These are phyloP conservation scores for Penicillium cataractarum DNA, from an alignment of 495 filamentous ascomycete species.

Conservation along the genomic window DNA sequence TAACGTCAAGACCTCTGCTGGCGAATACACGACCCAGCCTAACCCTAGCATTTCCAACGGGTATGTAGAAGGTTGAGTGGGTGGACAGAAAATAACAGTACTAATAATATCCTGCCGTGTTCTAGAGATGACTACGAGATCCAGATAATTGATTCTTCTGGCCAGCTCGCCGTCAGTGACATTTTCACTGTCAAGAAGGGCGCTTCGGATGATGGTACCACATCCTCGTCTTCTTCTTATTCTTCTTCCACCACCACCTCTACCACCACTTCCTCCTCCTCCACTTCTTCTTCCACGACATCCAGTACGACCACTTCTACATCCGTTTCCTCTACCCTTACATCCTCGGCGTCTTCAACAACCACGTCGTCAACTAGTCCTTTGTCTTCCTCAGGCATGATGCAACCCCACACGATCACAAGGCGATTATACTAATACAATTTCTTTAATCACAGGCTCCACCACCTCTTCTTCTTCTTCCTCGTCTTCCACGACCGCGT, in stretches of 20 bases:
- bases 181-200: constrained; percentile 20
- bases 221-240: constrained; percentile 14
- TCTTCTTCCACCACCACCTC: constrained; percentile 8
- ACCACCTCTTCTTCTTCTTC: background rate
- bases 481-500: background rate
- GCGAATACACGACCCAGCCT: constrained; percentile 21
- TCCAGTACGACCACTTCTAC: constrained; percentile 15
- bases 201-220: constrained; percentile 20
- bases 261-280: constrained; percentile 8
- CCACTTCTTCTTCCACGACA: constrained; percentile 13
- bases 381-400: constrained; percentile 23
- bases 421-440: constrained; percentile 1
- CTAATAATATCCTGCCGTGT: constrained; percentile 12
- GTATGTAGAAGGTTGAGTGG: constrained; percentile 15
- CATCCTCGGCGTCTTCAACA: constrained; percentile 9
- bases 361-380: constrained; percentile 12
- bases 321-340: constrained; percentile 13
- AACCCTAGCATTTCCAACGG: constrained; percentile 23
- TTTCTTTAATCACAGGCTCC: background rate
- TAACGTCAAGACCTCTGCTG: constrained; percentile 23
- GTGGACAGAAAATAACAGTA: constrained; percentile 8
- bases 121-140: constrained; percentile 21
- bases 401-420: constrained; percentile 15
- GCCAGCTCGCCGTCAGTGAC: constrained; percentile 21
- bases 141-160: constrained; percentile 21